Base-by-base conservation (phyloP, 2,329 filamentous ascomycete species). In the Fusarium brevicatenulatum region DNA sequence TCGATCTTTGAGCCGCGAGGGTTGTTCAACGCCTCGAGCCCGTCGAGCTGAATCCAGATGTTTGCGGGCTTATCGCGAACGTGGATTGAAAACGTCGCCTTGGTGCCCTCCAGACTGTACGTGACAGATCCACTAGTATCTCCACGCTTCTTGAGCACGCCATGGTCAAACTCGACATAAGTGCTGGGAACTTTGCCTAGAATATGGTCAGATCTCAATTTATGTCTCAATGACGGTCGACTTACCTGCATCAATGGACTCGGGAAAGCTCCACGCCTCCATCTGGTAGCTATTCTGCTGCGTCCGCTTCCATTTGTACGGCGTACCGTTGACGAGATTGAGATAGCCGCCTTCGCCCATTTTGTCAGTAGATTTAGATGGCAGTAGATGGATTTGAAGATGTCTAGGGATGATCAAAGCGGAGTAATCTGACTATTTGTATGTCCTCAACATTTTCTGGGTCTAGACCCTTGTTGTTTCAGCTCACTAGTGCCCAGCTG, bases 261-360 rank as follows among this genome's bases (percentile, higher is more conserved):
- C 63, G 1, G 65, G 65, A 18, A 68, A 68, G 5, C 43, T 28
- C 63, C 63, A 68, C 0, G 23, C 21, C 12, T 68, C 50, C 65
- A 68, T 68, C 25, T 68, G 65, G 25, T 68, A 68, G 40, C 62
- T 68, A 2, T 39, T 52, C 30, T 68, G 63, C 12, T 42, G 54
- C 0, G 30, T 62, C 9, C 65, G 47, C 32, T 59, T 68, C 65
- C 65, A 68, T 10, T 65, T 56, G 30, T 68, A 68, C 55, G 65
- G 63, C 18, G 65, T 68, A 25, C 65, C 65, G 28, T 68, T 68
- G 13, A 53, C 32, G 3, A 68, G 47, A 12, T 53, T 54, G 19
- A 68, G 4, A 6, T 54, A 43, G 4, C 65, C 65, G 1, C 65
- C 65, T 23, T 68, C 63, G 0, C 65, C 65, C 65, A 68, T 68